phyloP scores from a whole-genome alignment of 306 rosid species.

The Ormosia semicastrata region DNA sequence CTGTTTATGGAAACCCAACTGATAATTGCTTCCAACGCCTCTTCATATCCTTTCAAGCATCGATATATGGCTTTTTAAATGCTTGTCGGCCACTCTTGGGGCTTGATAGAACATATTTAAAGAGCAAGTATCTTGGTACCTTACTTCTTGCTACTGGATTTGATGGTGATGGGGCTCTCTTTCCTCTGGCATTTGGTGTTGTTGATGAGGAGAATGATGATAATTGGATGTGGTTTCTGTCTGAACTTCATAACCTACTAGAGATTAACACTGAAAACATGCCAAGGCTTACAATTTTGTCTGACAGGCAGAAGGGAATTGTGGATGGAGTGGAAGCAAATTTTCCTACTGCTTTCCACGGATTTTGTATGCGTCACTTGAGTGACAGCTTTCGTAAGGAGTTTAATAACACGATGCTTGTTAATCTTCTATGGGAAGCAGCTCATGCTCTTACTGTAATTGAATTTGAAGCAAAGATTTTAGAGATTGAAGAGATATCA shows the following conservation, averaged over 20 bases:
- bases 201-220: constrained; percentile 82
- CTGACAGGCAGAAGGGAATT: constrained; percentile 74
- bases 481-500: constrained; percentile 73
- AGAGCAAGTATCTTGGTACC: constrained; percentile 78
- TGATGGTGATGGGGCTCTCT: constrained; percentile 77
- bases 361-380: constrained; percentile 84
- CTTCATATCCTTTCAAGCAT: constrained; percentile 79
- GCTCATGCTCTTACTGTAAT: constrained; percentile 71
- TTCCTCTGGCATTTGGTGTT: constrained; percentile 82
- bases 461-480: constrained; percentile 70
- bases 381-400: constrained; percentile 83
- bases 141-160: constrained; percentile 78
- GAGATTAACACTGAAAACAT: constrained; percentile 80
- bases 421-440: constrained; percentile 76
- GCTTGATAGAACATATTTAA: constrained; percentile 70
- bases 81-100: constrained; percentile 84
- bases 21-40: constrained; percentile 79
- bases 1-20: constrained; percentile 59
- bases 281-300: constrained; percentile 83
- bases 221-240: constrained; percentile 89
- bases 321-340: constrained; percentile 78
- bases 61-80: constrained; percentile 74
- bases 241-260: constrained; percentile 74
- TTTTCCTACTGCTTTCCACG: constrained; percentile 85
- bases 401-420: constrained; percentile 71